Percentiles rank a stretch among this genome's conserved stretches.
Conservation (phyloP, 805 yeast genomes). For the Lachancea cidri region DNA sequence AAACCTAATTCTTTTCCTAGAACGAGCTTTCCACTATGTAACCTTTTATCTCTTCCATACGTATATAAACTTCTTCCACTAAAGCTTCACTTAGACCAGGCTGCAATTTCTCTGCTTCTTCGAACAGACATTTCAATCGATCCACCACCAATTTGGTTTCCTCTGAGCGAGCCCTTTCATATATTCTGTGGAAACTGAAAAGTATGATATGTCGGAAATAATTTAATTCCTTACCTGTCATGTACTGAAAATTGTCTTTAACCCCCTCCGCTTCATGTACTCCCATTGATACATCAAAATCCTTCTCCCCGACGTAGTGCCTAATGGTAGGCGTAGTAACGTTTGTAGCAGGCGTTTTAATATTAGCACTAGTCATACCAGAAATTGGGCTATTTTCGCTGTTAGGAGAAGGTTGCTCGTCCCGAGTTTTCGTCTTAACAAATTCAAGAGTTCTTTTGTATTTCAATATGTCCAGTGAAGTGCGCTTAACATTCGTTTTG, state of each 20-base stretch:
- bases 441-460: background rate
- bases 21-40: constrained; percentile 6
- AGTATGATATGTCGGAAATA: constrained; percentile 39
- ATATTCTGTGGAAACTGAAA: constrained; percentile 43
- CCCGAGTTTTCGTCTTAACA: background rate
- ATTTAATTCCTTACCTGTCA: constrained; percentile 24
- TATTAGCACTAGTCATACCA: constrained; percentile 5
- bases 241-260: constrained; percentile 15
- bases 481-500: background rate
- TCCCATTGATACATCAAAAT: constrained; percentile 8
- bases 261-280: constrained; percentile 8
- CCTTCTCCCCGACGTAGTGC: constrained; percentile 3
- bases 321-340: constrained; percentile 9
- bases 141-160: constrained; percentile 45
- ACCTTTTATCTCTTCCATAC: constrained; percentile 27
- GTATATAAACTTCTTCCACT: constrained; percentile 52
- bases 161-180: constrained; percentile 46
- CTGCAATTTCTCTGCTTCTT: constrained; percentile 43
- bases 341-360: constrained; percentile 6
- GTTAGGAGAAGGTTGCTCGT: constrained; percentile 3
- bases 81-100: constrained; percentile 67
- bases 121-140: constrained; percentile 37
- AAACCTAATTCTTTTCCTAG: background rate
- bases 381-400: constrained; percentile 10
- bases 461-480: background rate